Evolutionary conservation across 2,329 filamentous ascomycete species (phyloP).

Genomic region (Cladosporium velox): DNA sequence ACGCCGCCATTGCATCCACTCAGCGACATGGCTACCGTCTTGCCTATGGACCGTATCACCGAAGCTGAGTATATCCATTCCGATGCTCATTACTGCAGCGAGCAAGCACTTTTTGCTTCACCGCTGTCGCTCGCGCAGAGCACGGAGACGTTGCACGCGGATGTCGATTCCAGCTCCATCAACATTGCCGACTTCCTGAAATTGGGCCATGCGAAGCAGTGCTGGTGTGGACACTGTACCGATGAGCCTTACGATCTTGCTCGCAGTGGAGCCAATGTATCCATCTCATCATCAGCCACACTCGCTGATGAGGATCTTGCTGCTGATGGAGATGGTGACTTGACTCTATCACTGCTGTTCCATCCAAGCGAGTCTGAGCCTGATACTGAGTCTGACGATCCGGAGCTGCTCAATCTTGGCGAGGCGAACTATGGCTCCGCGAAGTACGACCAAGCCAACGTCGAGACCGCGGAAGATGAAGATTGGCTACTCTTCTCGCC

Average conservation of each 20-base stretch:
- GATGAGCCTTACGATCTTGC: background rate
- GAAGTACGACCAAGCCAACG: background rate
- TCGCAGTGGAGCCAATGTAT: background rate
- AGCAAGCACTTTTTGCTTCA: slow-evolving; percentile 31
- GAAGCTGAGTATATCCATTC: slow-evolving; percentile 24
- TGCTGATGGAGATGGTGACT: background rate
- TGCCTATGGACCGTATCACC: slow-evolving; percentile 17
- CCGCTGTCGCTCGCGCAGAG: slow-evolving; percentile 18
- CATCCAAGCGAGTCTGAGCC: slow-evolving; percentile 4
- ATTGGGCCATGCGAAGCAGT: slow-evolving; percentile 35
- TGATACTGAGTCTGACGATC: background rate
- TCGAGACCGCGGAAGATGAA: background rate
- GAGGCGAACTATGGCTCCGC: background rate
- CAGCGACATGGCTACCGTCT: background rate
- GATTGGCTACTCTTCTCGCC: slow-evolving; percentile 8
- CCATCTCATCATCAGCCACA: background rate
- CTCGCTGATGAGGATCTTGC: background rate
- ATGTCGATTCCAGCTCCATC: slow-evolving; percentile 22
- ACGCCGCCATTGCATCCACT: background rate
- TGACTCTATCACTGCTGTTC: background rate
- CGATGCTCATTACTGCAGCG: slow-evolving; percentile 32
- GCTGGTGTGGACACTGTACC: slow-evolving; percentile 29
- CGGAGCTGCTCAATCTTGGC: background rate
- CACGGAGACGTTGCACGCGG: background rate
- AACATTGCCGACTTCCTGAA: slow-evolving; percentile 33